Evolutionary conservation across 164 flowering plant genomes (phyloP), one percentile per base, ranked within the genome.

Genomic region (Litsea cubeba): DNA sequence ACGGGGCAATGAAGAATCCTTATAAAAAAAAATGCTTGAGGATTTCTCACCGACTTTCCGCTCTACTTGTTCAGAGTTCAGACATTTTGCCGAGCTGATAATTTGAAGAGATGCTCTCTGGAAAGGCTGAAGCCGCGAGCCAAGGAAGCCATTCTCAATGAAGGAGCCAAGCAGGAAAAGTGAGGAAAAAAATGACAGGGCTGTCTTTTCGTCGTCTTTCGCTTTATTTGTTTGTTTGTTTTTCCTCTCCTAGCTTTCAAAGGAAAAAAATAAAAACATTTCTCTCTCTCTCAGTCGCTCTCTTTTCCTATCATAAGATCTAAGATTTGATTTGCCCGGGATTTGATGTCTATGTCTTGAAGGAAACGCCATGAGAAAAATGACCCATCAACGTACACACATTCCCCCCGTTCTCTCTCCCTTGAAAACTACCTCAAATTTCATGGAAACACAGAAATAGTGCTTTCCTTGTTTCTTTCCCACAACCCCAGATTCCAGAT

Each of bases 331-430:
- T 75, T 62, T 75, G 35, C 68, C 77, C 24, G 72, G 32, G 77
- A 75, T 75, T 69, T 75, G 68, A 75, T 75, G 77, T 69, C 77
- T 49, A 60, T 60, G 77, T 75, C 77, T 75, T 75, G 72, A 75
- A 75, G 77, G 66, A 69, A 69, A 46, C 77, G 68, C 77, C 72
- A 75, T 51, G 76, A 51, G 24, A 74, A 74, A 54, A 64, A 72
- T 58, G 63, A 65, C 70, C 75, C 69, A 17, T 11, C 50, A 65
- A 65, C 75, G 17, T 10, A 64, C 7, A 32, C 46, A 14, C 68
- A 24, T 51, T 24, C 57, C 15, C 10, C 35, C 57, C 11, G 28
- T 35, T 65, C 70, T 28, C 50, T 66, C 54, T 50, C 46, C 20
- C 54, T 5, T 5, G 6, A 50, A 18, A 3, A 40, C 46, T 7